Base-by-base conservation (phyloP, 1,284 basidiomycete genomes). In the Sporisorium exsertum region DNA sequence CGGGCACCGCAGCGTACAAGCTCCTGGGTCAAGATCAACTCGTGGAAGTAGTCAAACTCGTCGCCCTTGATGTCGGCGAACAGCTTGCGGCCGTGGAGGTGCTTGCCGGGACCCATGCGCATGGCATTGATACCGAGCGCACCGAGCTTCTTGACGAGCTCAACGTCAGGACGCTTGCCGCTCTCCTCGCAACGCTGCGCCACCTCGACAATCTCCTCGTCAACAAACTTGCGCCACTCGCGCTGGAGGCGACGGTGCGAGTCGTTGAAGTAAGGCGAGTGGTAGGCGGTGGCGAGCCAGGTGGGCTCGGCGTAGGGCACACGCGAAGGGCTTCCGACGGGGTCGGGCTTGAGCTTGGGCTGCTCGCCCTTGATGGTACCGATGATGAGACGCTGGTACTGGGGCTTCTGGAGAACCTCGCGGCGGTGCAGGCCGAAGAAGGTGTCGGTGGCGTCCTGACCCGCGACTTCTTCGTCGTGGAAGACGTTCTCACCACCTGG, bases 61-160 rank as follows among this genome's bases (percentile, higher is more conserved):
- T 97, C 95, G 9, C 93, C 93, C 80, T 91, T 92, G 70, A 97
- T 91, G 6, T 92, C 95, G 67, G 90, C 90, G 89, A 95, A 92
- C 16, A 97, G 88, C 29, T 89, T 90, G 29, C 91, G 89, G 4
- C 94, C 95, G 81, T 93, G 88, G 37, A 98, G 87, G 82, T 97
- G 94, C 81, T 89, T 88, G 20, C 88, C 89, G 5, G 89, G 89
- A 20, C 95, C 95, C 86, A 97, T 81, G 26, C 81, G 72, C 68
- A 72, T 82, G 27, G 80, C 82, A 51, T 83, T 82, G 58, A 84
- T 79, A 35, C 76, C 79, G 53, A 81, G 65, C 22, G 72, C 46
- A 4, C 86, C 86, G 76, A 87, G 86, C 80, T 86, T 86, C 58
- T 83, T 73, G 69, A 88, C 84, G 40, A 87, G 87, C 64, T 85